Evolutionary conservation across 176 grass and related monocot genomes (phyloP).

Genomic region (Triticum urartu): DNA sequence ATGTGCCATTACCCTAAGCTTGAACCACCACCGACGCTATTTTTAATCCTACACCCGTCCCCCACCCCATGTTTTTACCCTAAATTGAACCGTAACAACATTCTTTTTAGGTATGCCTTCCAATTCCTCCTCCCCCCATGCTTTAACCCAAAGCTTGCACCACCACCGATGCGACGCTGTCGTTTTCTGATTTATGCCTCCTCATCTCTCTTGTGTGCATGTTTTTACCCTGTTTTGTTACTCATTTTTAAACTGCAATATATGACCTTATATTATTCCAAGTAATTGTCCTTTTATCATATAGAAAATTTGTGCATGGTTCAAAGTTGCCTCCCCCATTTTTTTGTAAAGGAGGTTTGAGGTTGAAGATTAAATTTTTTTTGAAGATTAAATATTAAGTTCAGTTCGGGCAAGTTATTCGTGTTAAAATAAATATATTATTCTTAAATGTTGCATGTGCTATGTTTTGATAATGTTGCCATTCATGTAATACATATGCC

Average conservation of each 20-base stretch:
- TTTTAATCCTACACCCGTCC: background rate
- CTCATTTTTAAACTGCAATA: background rate
- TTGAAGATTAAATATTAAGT: too few relatives aligned
- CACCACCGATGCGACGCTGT: background rate
- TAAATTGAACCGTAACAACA: too few relatives aligned
- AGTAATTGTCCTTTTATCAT: background rate
- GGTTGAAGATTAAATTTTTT: too few relatives aligned
- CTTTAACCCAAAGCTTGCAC: background rate
- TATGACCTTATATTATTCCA: background rate
- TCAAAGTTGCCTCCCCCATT: too few relatives aligned
- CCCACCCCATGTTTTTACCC: background rate
- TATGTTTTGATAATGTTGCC: too few relatives aligned
- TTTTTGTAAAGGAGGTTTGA: too few relatives aligned
- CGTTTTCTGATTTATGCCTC: background rate
- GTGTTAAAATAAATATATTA: too few relatives aligned
- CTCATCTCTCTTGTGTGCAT: background rate
- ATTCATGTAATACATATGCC: too few relatives aligned
- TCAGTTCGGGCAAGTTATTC: too few relatives aligned
- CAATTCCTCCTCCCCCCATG: background rate
- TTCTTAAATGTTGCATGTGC: too few relatives aligned
- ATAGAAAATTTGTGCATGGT: too few relatives aligned
- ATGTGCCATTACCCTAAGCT: background rate
- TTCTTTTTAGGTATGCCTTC: background rate
- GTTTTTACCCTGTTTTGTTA: background rate
- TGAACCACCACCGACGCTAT: background rate